Base-by-base conservation (phyloP, 345 rosid species). In the Rhizophora apiculata region DNA sequence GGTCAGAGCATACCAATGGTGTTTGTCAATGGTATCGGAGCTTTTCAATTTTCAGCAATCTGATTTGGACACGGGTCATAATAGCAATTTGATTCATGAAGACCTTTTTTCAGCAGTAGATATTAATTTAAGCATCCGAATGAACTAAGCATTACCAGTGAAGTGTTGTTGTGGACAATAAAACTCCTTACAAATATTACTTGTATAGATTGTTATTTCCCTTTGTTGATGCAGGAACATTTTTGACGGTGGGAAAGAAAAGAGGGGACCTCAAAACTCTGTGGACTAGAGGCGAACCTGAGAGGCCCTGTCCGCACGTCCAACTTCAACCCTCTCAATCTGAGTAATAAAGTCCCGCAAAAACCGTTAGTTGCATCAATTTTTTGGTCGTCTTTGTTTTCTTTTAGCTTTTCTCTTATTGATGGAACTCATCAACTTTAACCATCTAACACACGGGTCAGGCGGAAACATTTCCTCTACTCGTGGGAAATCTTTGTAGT, bases 211-310 rank as follows among this genome's bases (percentile, higher is more conserved):
- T 30, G 27, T 29, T 27, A 13, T 24, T 49, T 43, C 16, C n/a
- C 54, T 10, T 15, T 27, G 8, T 70, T 59, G 52, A 26, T 76
- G 82, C 85, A 92, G 98, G 96, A 30, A 91, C 98, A 0, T 75
- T 94, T 57, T 60, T 89, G 78, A 76, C 88, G 49, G 61, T 92
- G 84, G 92, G 92, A 60, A 88, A 80, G 76, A 85, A 81, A 77
- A 89, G 97, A 78, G 97, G 97, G 20, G 97, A 94, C 31, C 86
- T 92, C 59, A 72, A 84, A 72, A 82, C 73, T n/a, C 82, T 91
- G 51, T 94, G 98, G 98, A 85, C 85, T 51, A 82, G 80, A 74
- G 98, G 98, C 63, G 91, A 84, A 64, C 97, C 95, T 0, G 88
- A 89, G 65, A 82, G 86, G 62, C 85, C 79, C 19, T 93, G 98